Evolutionary conservation across 1,139 yeast species (phyloP).

Genomic region (Pneumocystis jirovecii): DNA sequence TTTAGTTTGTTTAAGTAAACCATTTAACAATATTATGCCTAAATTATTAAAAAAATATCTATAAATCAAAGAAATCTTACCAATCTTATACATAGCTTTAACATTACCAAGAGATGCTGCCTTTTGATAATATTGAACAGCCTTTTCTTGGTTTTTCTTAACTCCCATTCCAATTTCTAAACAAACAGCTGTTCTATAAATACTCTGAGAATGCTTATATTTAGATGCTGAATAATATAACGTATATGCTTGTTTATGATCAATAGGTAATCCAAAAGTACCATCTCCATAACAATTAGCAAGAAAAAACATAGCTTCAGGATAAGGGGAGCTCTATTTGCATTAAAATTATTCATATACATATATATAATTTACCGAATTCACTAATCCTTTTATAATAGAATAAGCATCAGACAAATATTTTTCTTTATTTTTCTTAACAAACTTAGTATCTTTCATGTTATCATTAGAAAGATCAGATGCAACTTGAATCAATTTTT

Average conservation of each 20-base stretch:
- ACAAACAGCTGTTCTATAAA: conserved; percentile 54
- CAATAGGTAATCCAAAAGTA: conserved; percentile 37
- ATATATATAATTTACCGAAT: conserved; percentile 13
- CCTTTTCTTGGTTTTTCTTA: conserved; percentile 30
- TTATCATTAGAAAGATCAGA: conserved; percentile 25
- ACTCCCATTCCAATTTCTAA: conserved; percentile 53
- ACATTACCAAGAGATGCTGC: conserved; percentile 46
- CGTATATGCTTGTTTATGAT: conserved; percentile 45
- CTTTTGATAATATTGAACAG: conserved; percentile 38
- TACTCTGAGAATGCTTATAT: conserved; percentile 41
- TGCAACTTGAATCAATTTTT: conserved; percentile 33
- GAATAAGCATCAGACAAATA: conserved; percentile 45
- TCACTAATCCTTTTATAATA: conserved; percentile 38
- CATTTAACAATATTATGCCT: conserved; percentile 47
- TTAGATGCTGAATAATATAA: conserved; percentile 43
- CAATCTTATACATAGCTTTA: conserved; percentile 50
- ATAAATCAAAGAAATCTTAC: conserved; percentile 38
- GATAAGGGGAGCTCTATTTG: conserved; percentile 12
- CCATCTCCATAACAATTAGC: conserved; percentile 50
- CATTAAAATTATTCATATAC: not conserved
- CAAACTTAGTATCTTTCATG: conserved; percentile 30
- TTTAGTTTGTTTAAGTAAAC: conserved; percentile 30
- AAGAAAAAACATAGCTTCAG: conserved; percentile 39
- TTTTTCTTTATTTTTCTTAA: conserved; percentile 37
- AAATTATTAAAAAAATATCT: conserved; percentile 30